Evolutionary conservation across 129 eudicot species (phyloP).

Genomic region (Helichrysum umbraculigerum): DNA sequence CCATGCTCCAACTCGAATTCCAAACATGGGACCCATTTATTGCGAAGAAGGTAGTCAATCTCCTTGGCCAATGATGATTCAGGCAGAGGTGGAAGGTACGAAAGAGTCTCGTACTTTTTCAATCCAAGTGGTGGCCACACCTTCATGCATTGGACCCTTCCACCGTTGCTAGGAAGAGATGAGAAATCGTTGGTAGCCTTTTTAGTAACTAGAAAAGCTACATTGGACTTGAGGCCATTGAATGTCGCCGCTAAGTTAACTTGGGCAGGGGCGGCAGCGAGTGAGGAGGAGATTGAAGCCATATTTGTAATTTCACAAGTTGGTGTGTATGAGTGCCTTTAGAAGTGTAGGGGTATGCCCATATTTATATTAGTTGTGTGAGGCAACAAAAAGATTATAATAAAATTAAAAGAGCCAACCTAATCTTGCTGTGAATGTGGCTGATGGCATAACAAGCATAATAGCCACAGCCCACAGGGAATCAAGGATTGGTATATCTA

Average conservation of each 20-base stretch:
- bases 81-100: slow-evolving; percentile 50
- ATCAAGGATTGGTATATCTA: no score
- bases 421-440: no score
- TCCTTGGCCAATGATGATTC: slow-evolving; percentile 24
- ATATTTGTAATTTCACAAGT: not conserved
- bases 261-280: slow-evolving; percentile 41
- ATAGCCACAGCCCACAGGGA: no score
- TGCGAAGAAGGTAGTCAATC: slow-evolving; percentile 21
- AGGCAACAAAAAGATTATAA: not conserved
- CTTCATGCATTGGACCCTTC: slow-evolving; percentile 65
- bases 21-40: slow-evolving; percentile 61
- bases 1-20: slow-evolving; percentile 40
- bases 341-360: not conserved
- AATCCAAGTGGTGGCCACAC: slow-evolving; percentile 55
- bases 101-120: slow-evolving; percentile 62
- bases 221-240: slow-evolving; percentile 52
- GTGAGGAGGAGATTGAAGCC: slow-evolving; percentile 41
- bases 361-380: not conserved
- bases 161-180: slow-evolving; percentile 49
- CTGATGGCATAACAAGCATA: no score
- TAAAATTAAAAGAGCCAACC: no score
- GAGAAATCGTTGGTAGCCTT: slow-evolving; percentile 46
- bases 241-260: slow-evolving; percentile 57
- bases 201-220: slow-evolving; percentile 49
- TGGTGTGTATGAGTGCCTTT: not conserved